A percentile compares a stretch with the other conserved stretches of the same genome.
phyloP scores from a whole-genome alignment of 2,329 filamentous ascomycete genomes.

The Leptographium lundbergii region DNA sequence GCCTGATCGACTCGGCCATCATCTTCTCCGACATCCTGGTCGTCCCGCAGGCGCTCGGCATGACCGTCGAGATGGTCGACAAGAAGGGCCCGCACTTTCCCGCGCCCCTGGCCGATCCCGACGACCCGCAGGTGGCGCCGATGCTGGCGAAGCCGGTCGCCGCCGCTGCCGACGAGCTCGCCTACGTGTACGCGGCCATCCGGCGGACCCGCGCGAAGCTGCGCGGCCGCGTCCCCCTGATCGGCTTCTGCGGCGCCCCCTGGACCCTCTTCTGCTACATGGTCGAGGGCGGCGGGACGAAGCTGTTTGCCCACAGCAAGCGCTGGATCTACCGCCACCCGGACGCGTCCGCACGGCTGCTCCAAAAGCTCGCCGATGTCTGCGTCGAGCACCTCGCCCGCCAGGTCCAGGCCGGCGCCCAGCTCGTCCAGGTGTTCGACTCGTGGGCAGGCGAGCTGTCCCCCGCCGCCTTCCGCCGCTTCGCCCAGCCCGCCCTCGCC shows the following conservation, averaged over 20 bases:
- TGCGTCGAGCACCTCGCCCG: slow-evolving; percentile 90
- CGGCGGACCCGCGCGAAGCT: slow-evolving; percentile 83
- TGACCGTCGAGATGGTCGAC: slow-evolving; percentile 97
- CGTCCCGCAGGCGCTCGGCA: slow-evolving; percentile 94
- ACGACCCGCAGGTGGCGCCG: slow-evolving; percentile 70
- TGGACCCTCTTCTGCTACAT: slow-evolving; percentile 98
- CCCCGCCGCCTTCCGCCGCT: slow-evolving; percentile 68
- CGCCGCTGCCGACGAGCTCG: slow-evolving; percentile 61
- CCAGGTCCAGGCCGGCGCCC: slow-evolving; percentile 86
- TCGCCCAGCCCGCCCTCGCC: slow-evolving; percentile 74
- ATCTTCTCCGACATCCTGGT: slow-evolving; percentile 99
- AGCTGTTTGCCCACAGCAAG: slow-evolving; percentile 88
- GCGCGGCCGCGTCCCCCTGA: slow-evolving; percentile 75
- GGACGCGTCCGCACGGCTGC: slow-evolving; percentile 62
- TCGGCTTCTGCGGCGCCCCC: slow-evolving; percentile 92
- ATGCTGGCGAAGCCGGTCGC: slow-evolving; percentile 74
- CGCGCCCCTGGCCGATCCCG: slow-evolving; percentile 62
- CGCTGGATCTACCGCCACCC: slow-evolving; percentile 92
- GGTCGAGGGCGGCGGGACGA: slow-evolving; percentile 94
- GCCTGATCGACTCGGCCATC: slow-evolving; percentile 89
- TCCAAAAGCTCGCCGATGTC: slow-evolving; percentile 86
- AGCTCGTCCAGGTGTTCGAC: slow-evolving; percentile 93
- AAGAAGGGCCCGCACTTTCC: slow-evolving; percentile 96
- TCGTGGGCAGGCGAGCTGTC: slow-evolving; percentile 95
- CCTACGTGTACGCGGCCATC: slow-evolving; percentile 94